These are phyloP conservation scores for Strobilomyces echinocephalus DNA, from an alignment of 768 basidiomycete genomes.

Conservation along the genomic window DNA sequence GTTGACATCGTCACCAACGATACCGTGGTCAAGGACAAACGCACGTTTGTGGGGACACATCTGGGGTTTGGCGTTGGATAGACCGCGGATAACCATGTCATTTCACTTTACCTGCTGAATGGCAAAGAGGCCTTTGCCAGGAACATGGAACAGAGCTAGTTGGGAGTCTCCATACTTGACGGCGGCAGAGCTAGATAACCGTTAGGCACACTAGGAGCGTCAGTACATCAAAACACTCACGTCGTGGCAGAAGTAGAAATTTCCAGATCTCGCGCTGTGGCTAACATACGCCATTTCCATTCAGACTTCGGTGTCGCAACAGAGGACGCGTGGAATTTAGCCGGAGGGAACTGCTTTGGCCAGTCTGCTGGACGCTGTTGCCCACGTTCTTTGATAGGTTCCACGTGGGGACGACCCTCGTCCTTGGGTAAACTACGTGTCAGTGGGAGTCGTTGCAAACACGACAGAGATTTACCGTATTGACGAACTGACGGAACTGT, in stretches of 20 bases:
- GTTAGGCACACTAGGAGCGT: neutral
- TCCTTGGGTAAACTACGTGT: neutral
- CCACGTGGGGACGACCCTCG: slow-evolving; percentile 23
- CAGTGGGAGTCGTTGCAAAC: neutral
- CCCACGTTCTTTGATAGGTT: slow-evolving; percentile 55
- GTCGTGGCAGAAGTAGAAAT: slow-evolving; percentile 46
- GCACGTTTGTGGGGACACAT: slow-evolving; percentile 52
- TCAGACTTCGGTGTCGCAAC: slow-evolving; percentile 41
- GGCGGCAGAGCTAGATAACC: slow-evolving; percentile 36
- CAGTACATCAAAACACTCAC: slow-evolving; percentile 22
- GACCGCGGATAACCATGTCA: neutral
- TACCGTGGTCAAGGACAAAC: slow-evolving; percentile 66
- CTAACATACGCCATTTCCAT: slow-evolving; percentile 58
- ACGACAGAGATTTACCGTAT: slow-evolving; percentile 38
- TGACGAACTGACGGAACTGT: slow-evolving; percentile 61
- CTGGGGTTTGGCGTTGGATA: slow-evolving; percentile 15
- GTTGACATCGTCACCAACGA: slow-evolving; percentile 58
- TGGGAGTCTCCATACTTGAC: slow-evolving; percentile 63
- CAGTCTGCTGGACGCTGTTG: slow-evolving; percentile 65
- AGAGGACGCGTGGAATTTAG: slow-evolving; percentile 39
- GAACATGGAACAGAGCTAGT: slow-evolving; percentile 64
- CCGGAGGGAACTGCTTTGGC: slow-evolving; percentile 50
- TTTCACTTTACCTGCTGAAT: slow-evolving; percentile 56
- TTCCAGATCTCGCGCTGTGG: slow-evolving; percentile 43
- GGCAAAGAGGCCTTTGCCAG: slow-evolving; percentile 53